Conservation (phyloP, 192 early-diverging fungal genomes). For the Coemansia sp. region DNA sequence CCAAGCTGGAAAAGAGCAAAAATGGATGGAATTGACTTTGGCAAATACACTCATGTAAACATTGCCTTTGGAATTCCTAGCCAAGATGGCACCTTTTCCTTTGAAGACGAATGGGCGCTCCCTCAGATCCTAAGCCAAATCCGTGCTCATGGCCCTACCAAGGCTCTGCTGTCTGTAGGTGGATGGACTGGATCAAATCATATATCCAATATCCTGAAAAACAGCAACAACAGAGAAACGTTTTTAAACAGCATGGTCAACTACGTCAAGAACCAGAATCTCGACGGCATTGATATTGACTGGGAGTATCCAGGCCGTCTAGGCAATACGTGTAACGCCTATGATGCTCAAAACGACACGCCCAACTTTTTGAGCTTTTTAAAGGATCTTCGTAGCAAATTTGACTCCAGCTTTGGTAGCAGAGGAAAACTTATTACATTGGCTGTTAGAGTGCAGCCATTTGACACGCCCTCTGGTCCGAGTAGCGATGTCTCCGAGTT, state of each 20-base stretch:
- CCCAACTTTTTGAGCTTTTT: constrained; percentile 65
- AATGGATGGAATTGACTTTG: constrained; percentile 27
- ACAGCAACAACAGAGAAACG: constrained; percentile 18
- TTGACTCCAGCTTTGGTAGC: constrained; percentile 25
- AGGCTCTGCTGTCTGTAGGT: constrained; percentile 66
- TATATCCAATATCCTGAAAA: constrained; percentile 54
- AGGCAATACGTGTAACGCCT: constrained; percentile 42
- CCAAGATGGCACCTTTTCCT: constrained; percentile 38
- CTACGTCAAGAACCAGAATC: constrained; percentile 45
- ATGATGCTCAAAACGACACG: constrained; percentile 61
- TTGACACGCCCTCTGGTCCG: constrained; percentile 53
- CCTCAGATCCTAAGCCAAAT: constrained; percentile 52
- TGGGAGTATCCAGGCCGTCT: constrained; percentile 69
- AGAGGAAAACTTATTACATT: constrained; percentile 62
- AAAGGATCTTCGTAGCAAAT: constrained; percentile 54
- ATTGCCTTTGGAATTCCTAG: constrained; percentile 61
- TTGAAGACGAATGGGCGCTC: constrained; percentile 35
- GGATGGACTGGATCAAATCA: constrained; percentile 64
- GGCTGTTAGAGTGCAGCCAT: constrained; percentile 64
- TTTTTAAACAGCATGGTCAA: constrained; percentile 52
- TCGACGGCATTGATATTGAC: constrained; percentile 73
- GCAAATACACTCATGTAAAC: constrained; percentile 69
- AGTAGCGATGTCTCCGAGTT: constrained; percentile 59
- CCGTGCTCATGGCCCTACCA: constrained; percentile 53
- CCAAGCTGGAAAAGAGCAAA: constrained; percentile 38